These are phyloP conservation scores for Pseudogymnoascus pannorum DNA, from an alignment of 2,329 filamentous ascomycete genomes.

Conservation along the genomic window DNA sequence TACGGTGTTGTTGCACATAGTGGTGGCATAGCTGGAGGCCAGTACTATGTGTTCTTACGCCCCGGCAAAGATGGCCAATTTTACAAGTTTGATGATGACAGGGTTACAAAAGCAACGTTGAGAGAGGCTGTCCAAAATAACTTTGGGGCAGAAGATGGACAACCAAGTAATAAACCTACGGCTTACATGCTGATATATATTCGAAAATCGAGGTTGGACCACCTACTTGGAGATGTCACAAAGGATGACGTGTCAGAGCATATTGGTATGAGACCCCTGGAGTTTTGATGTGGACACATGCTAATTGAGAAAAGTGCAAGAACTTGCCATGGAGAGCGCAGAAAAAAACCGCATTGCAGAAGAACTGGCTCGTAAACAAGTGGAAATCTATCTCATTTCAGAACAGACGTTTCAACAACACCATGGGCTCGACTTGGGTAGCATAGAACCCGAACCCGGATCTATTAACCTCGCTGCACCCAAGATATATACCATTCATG, in stretches of 20 bases:
- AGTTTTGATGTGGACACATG: slow-evolving; percentile 21
- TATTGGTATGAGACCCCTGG: slow-evolving; percentile 43
- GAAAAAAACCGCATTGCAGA: background rate
- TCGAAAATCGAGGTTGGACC: slow-evolving; percentile 74
- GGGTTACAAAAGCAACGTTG: slow-evolving; percentile 84
- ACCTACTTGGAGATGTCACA: slow-evolving; percentile 68
- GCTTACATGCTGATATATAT: slow-evolving; percentile 99
- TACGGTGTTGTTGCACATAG: slow-evolving; percentile 95
- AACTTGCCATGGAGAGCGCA: slow-evolving; percentile 53
- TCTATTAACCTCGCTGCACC: slow-evolving; percentile 61
- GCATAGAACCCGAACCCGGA: slow-evolving; percentile 59
- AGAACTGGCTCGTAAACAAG: slow-evolving; percentile 70
- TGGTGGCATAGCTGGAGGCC: slow-evolving; percentile 90
- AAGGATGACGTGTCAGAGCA: slow-evolving; percentile 73
- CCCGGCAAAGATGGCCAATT: slow-evolving; percentile 89
- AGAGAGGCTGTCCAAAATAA: slow-evolving; percentile 93
- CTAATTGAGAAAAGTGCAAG: slow-evolving; percentile 57
- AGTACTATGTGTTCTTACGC: slow-evolving; percentile 97
- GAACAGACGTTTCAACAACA: slow-evolving; percentile 74
- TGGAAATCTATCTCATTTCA: slow-evolving; percentile 74
- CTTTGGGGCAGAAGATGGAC: slow-evolving; percentile 76
- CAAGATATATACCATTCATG: slow-evolving; percentile 63
- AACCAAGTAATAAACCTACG: slow-evolving; percentile 48
- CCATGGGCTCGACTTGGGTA: slow-evolving; percentile 75
- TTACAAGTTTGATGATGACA: slow-evolving; percentile 95